Percentiles rank a stretch among this genome's conserved stretches.
phyloP scores from a whole-genome alignment of 1,284 basidiomycete genomes.

The Ceratobasidium sp. region DNA sequence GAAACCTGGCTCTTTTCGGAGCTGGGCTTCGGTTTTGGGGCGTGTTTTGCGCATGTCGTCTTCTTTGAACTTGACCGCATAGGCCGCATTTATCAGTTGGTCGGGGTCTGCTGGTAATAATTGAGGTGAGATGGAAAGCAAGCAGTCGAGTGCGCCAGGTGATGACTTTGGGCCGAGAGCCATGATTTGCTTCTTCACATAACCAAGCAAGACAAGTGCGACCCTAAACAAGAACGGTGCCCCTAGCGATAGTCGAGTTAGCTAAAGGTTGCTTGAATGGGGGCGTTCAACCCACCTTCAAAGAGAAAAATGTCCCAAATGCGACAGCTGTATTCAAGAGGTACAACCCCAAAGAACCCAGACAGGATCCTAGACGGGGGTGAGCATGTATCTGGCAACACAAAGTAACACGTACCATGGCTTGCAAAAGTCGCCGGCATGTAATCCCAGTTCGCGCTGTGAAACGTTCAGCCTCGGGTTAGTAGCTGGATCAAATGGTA shows the following conservation, averaged over 20 bases:
- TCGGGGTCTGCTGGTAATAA: conserved; percentile 56
- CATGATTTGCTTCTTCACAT: conserved; percentile 47
- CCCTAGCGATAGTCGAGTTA: conserved; percentile 56
- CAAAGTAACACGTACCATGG: conserved; percentile 59
- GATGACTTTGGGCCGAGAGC: conserved; percentile 54
- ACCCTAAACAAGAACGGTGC: conserved; percentile 81
- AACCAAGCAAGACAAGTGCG: conserved; percentile 73
- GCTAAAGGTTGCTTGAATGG: neutral
- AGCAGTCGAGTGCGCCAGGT: conserved; percentile 58
- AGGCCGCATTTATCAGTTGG: conserved; percentile 65
- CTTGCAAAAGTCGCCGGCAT: conserved; percentile 62
- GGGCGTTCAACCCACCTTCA: conserved; percentile 63
- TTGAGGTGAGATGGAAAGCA: conserved; percentile 56
- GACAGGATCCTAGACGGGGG: conserved; percentile 59
- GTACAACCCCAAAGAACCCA: conserved; percentile 80
- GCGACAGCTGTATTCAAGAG: conserved; percentile 74
- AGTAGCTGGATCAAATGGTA: neutral
- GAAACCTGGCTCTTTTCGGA: conserved; percentile 34
- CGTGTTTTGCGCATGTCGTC: conserved; percentile 80
- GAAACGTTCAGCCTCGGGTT: conserved; percentile 41
- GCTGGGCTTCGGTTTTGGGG: conserved; percentile 55
- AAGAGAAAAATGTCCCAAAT: conserved; percentile 89
- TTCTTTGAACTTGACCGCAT: conserved; percentile 77
- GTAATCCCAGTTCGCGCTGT: conserved; percentile 59
- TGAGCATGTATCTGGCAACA: neutral